These are phyloP conservation scores for Tagetes patula DNA, from an alignment of 129 eudicot species.

Conservation along the genomic window DNA sequence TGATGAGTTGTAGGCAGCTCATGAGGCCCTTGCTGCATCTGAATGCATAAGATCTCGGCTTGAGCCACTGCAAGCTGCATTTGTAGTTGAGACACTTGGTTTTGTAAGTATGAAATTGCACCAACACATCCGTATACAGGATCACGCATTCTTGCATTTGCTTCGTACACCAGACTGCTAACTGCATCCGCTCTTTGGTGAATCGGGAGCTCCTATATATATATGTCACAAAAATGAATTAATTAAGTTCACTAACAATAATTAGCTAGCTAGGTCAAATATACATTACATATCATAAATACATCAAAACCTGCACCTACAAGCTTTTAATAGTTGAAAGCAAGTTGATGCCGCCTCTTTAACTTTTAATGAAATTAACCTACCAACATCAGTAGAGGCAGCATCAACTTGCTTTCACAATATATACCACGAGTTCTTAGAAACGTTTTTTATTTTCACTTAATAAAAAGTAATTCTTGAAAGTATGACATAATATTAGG, in stretches of 20 bases:
- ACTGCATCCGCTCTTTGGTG: constrained; percentile 93
- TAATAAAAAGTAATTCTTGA: not conserved
- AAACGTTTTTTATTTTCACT: not conserved
- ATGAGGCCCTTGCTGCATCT: constrained; percentile 73
- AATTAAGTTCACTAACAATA: not conserved
- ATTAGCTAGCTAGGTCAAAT: no score
- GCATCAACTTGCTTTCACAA: no score
- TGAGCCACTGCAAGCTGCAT: constrained; percentile 97
- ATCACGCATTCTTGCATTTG: constrained; percentile 85
- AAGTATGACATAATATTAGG: not conserved
- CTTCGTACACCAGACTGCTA: constrained; percentile 93
- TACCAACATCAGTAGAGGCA: no score
- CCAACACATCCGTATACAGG: constrained; percentile 97
- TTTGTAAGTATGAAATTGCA: constrained; percentile 82
- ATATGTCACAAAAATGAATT: constrained; percentile 5
- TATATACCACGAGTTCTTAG: no score
- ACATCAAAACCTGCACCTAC: no score
- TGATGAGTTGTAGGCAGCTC: constrained; percentile 21
- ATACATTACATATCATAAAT: no score
- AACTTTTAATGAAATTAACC: no score
- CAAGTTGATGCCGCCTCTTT: no score
- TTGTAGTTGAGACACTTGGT: constrained; percentile 84
- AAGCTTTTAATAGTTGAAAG: not conserved
- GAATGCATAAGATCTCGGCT: constrained; percentile 88
- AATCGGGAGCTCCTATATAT: constrained; percentile 72